Percentiles rank a stretch among this genome's conserved stretches.
These are phyloP conservation scores for Petunia secreta DNA, from an alignment of 257 asterid species.

Conservation along the genomic window DNA sequence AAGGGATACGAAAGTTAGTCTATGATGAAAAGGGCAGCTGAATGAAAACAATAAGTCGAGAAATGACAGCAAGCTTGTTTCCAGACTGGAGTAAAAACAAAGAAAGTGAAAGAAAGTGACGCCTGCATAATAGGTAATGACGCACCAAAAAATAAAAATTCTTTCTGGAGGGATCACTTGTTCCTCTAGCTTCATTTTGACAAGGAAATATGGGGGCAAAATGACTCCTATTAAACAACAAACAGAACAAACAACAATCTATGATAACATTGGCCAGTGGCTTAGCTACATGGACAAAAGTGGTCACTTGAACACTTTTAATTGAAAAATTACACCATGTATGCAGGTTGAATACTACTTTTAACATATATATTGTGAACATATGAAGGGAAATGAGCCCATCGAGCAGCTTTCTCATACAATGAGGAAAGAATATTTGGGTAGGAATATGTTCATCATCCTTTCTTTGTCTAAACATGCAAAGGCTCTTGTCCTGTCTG, in stretches of 20 bases:
- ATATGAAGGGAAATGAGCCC: too few relatives aligned
- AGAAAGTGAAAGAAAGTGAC: neutral
- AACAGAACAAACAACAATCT: too few relatives aligned
- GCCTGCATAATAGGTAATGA: neutral
- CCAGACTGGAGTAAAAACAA: neutral
- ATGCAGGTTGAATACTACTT: too few relatives aligned
- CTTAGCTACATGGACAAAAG: too few relatives aligned
- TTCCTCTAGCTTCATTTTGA: neutral
- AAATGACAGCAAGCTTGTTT: constrained; percentile 15
- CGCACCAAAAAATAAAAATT: neutral
- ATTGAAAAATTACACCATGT: too few relatives aligned
- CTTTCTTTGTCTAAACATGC: neutral
- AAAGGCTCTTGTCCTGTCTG: neutral
- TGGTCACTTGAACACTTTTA: too few relatives aligned
- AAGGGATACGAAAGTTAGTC: neutral
- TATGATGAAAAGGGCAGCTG: neutral
- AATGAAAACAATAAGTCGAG: neutral
- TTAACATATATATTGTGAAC: too few relatives aligned
- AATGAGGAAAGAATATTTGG: neutral
- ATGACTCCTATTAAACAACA: too few relatives aligned
- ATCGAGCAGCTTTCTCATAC: too few relatives aligned
- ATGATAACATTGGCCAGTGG: too few relatives aligned
- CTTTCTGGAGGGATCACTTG: neutral
- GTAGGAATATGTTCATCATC: neutral
- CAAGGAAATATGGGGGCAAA: neutral